Conservation (phyloP, 2,329 filamentous ascomycete genomes). For the Claviceps digitariae region DNA sequence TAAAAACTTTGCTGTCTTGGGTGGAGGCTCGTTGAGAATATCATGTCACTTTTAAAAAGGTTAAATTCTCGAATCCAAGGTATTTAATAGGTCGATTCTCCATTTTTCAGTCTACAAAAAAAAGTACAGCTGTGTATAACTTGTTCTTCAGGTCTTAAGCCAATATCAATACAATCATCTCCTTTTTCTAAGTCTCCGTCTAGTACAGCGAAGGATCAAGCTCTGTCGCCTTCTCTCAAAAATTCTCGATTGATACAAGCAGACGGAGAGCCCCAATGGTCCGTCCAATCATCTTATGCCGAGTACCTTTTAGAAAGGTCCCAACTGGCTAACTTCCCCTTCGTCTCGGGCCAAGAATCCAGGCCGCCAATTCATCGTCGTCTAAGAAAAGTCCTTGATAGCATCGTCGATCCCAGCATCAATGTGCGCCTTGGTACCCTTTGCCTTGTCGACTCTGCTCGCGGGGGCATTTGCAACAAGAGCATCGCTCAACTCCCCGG, state of each 20-base stretch:
- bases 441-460: background rate
- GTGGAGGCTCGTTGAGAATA: background rate
- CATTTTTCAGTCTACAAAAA: background rate
- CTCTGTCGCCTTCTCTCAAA: background rate
- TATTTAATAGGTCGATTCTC: background rate
- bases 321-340: background rate
- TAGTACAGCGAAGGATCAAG: background rate
- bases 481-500: background rate
- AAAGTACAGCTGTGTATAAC: background rate
- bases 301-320: background rate
- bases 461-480: background rate
- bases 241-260: no score
- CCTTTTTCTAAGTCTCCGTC: background rate
- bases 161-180: background rate
- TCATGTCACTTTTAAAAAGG: background rate
- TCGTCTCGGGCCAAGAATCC: background rate
- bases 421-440: background rate
- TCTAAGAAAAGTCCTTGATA: conserved; percentile 1
- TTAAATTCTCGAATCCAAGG: background rate
- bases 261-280: no score
- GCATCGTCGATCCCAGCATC: background rate
- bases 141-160: background rate
- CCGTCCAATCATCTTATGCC: background rate
- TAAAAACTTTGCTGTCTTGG: background rate
- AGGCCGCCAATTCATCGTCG: background rate